Conservation (phyloP, 306 rosid genomes). For the Carpinus fangiana region DNA sequence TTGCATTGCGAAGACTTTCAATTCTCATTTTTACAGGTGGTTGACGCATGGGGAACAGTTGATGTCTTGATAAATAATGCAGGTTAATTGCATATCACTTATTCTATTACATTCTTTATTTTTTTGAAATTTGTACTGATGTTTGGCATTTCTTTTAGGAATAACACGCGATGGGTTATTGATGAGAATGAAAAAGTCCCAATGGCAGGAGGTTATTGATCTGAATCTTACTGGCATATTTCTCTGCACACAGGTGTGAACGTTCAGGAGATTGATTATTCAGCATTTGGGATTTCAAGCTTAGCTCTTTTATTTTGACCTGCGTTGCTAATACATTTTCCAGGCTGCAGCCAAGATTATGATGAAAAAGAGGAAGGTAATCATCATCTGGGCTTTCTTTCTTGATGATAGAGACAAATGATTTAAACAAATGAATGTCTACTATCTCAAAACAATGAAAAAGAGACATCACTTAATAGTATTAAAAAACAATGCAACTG, state of each 20-base stretch:
- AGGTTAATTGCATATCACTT: slow-evolving; percentile 38
- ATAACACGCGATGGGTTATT: slow-evolving; percentile 85
- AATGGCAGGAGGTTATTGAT: slow-evolving; percentile 95
- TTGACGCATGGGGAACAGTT: slow-evolving; percentile 97
- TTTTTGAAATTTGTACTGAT: slow-evolving; percentile 11
- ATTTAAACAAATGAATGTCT: neutral
- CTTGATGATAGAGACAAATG: neutral
- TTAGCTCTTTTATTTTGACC: neutral
- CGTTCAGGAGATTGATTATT: slow-evolving; percentile 29
- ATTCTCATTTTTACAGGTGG: slow-evolving; percentile 56
- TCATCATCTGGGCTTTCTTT: neutral
- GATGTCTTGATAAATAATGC: slow-evolving; percentile 91
- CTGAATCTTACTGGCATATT: slow-evolving; percentile 95
- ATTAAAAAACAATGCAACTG: neutral
- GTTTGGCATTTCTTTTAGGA: slow-evolving; percentile 50
- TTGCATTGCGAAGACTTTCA: slow-evolving; percentile 29
- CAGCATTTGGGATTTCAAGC: neutral
- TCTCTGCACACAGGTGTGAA: slow-evolving; percentile 77
- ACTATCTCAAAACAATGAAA: neutral
- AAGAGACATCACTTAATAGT: neutral
- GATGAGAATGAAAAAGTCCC: slow-evolving; percentile 95
- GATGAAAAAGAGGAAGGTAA: slow-evolving; percentile 92
- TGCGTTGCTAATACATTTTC: slow-evolving; percentile 10
- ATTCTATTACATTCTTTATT: neutral
- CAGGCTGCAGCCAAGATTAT: slow-evolving; percentile 94